Percentiles rank a stretch among this genome's conserved stretches.
phyloP scores from a whole-genome alignment of 1,284 basidiomycete species.

The Papiliotrema laurentii region DNA sequence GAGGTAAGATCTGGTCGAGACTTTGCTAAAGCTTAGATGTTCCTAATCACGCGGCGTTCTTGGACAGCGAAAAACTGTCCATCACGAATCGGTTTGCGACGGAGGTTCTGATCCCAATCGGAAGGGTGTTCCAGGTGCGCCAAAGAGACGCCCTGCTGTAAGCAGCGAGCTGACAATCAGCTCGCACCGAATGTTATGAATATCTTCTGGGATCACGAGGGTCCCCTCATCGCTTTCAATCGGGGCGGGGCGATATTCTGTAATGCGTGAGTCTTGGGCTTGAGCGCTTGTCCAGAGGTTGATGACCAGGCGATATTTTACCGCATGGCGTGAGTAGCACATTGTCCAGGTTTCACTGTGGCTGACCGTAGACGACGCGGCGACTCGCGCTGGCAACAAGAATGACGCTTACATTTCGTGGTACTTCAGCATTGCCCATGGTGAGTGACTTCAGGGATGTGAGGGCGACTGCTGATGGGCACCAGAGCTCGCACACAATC shows the following conservation, averaged over 20 bases:
- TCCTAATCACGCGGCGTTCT: slow-evolving; percentile 15
- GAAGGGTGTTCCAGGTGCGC: slow-evolving; percentile 35
- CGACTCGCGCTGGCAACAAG: slow-evolving; percentile 58
- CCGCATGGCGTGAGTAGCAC: slow-evolving; percentile 70
- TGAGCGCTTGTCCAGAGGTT: neutral
- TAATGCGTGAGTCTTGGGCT: slow-evolving; percentile 56
- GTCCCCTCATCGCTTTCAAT: slow-evolving; percentile 90
- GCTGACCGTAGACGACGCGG: slow-evolving; percentile 58
- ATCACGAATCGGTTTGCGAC: slow-evolving; percentile 59
- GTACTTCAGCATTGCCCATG: slow-evolving; percentile 90
- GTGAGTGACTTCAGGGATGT: slow-evolving; percentile 11
- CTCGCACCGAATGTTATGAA: slow-evolving; percentile 62
- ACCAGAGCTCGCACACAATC: slow-evolving; percentile 40
- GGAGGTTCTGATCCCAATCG: slow-evolving; percentile 52
- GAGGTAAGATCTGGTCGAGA: slow-evolving; percentile 56
- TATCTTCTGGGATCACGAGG: slow-evolving; percentile 77
- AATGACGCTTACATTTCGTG: slow-evolving; percentile 74
- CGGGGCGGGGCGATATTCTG: slow-evolving; percentile 82
- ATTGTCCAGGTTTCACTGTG: neutral
- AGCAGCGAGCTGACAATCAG: slow-evolving; percentile 23
- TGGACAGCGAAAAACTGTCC: slow-evolving; percentile 23
- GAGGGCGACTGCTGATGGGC: neutral
- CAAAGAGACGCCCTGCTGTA: neutral
- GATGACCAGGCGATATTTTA: slow-evolving; percentile 60
- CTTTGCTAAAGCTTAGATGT: slow-evolving; percentile 13